Conservation (phyloP, 1,284 basidiomycete species). For the Fistulina hepatica region DNA sequence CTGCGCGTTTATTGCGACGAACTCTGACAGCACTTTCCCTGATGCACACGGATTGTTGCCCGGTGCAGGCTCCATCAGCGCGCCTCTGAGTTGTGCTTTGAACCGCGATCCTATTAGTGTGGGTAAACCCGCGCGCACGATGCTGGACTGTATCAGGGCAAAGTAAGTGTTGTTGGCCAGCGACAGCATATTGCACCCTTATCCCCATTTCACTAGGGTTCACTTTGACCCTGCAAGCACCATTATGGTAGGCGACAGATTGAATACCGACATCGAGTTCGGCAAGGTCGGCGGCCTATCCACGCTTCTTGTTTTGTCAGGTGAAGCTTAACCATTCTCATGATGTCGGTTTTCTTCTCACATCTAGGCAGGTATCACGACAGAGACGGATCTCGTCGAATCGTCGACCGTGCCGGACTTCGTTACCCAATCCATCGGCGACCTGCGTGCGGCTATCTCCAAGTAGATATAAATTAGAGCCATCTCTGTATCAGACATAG, state of each 20-base stretch:
- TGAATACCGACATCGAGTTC: slow-evolving; percentile 93
- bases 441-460: slow-evolving; percentile 37
- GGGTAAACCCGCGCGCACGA: slow-evolving; percentile 86
- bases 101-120: slow-evolving; percentile 68
- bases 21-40: slow-evolving; percentile 88
- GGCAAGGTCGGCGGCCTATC: slow-evolving; percentile 78
- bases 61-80: slow-evolving; percentile 77
- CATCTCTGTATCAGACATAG: background rate
- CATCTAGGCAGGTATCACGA: slow-evolving; percentile 51
- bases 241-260: slow-evolving; percentile 92
- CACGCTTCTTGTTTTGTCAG: slow-evolving; percentile 90
- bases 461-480: slow-evolving; percentile 11
- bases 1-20: slow-evolving; percentile 86
- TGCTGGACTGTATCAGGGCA: slow-evolving; percentile 94
- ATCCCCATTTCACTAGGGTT: no score
- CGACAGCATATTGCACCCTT: no score
- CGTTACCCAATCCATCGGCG: slow-evolving; percentile 70
- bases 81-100: slow-evolving; percentile 70
- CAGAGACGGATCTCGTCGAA: slow-evolving; percentile 56
- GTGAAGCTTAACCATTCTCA: slow-evolving; percentile 32
- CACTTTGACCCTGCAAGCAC: slow-evolving; percentile 77
- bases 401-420: slow-evolving; percentile 70
- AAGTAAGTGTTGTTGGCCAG: slow-evolving; percentile 49
- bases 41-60: slow-evolving; percentile 73
- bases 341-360: slow-evolving; percentile 1